Conservation (phyloP, 2,329 filamentous ascomycete species). For the Botrytis tulipae region DNA sequence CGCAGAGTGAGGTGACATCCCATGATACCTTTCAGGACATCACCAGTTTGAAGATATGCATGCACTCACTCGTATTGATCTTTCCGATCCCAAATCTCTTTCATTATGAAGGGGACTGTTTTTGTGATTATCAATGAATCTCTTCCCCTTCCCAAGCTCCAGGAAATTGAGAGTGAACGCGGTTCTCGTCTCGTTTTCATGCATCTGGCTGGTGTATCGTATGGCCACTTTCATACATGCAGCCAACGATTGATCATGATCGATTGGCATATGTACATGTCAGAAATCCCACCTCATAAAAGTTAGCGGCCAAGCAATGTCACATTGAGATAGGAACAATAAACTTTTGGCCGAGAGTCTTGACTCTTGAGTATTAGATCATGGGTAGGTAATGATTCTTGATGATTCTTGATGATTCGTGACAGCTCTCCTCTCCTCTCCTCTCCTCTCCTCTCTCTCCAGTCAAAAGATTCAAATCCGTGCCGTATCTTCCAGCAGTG, state of each 20-base stretch:
- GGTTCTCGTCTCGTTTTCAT: background rate
- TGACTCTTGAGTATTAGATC: background rate
- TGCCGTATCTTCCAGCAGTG: background rate
- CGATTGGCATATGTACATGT: background rate
- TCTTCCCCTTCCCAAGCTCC: background rate
- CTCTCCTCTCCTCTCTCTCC: background rate
- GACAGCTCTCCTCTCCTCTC: background rate
- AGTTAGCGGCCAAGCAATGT: background rate
- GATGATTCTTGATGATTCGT: background rate
- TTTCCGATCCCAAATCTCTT: background rate
- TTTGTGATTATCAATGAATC: background rate
- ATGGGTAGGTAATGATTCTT: background rate
- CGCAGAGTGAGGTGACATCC: background rate
- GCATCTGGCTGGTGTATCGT: background rate
- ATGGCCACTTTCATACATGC: background rate
- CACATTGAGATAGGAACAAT: background rate
- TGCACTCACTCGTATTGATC: background rate
- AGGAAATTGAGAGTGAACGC: background rate
- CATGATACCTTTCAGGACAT: background rate
- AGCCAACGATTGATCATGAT: background rate
- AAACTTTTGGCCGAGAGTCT: background rate
- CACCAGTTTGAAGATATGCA: background rate
- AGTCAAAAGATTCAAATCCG: background rate
- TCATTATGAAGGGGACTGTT: background rate
- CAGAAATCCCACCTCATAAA: background rate